These are phyloP conservation scores for Amanita molliuscula DNA, from an alignment of 768 basidiomycete species.

Conservation along the genomic window DNA sequence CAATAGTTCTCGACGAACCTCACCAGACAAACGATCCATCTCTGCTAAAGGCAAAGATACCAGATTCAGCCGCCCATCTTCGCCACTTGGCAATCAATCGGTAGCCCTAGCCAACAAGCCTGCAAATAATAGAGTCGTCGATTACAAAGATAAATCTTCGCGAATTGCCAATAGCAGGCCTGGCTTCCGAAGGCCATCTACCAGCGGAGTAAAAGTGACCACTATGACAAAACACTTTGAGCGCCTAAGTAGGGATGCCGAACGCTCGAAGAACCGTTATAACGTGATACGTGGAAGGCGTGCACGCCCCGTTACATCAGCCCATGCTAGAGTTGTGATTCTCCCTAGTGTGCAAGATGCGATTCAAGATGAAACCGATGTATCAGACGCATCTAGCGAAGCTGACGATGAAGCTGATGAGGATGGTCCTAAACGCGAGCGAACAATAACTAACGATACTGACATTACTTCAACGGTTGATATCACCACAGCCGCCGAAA, in stretches of 20 bases:
- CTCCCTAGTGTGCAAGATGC: slow-evolving; percentile 87
- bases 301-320: slow-evolving; percentile 83
- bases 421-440: slow-evolving; percentile 19
- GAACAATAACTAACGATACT: slow-evolving; percentile 18
- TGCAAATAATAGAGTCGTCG: slow-evolving; percentile 25
- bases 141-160: slow-evolving; percentile 31
- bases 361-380: slow-evolving; percentile 73
- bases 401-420: slow-evolving; percentile 49
- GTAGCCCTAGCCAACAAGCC: slow-evolving; percentile 21
- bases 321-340: slow-evolving; percentile 81
- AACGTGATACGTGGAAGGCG: slow-evolving; percentile 80
- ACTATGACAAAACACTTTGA: slow-evolving; percentile 90
- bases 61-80: slow-evolving; percentile 34
- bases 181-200: slow-evolving; percentile 42
- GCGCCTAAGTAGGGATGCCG: slow-evolving; percentile 64
- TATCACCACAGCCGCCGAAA: slow-evolving; percentile 16
- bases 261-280: slow-evolving; percentile 69
- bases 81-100: slow-evolving; percentile 27
- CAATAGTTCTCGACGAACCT: slow-evolving; percentile 51
- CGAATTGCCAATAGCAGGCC: slow-evolving; percentile 40
- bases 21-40: slow-evolving; percentile 58
- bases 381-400: slow-evolving; percentile 52
- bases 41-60: slow-evolving; percentile 27
- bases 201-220: slow-evolving; percentile 62
- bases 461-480: not conserved